Base-by-base conservation (phyloP, 768 basidiomycete genomes). In the Amanita fuliginea region DNA sequence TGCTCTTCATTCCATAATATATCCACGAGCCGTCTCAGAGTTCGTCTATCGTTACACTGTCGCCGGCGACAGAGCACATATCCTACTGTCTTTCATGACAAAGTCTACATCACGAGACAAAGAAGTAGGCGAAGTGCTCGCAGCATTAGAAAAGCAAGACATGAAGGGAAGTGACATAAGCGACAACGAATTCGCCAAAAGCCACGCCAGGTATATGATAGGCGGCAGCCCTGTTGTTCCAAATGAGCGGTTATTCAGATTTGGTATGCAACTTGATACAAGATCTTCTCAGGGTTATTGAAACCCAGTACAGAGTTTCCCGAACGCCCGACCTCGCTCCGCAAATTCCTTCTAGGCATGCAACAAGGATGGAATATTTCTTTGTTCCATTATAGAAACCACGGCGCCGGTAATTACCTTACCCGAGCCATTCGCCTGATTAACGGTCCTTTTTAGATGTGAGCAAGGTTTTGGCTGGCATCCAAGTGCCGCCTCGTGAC, bases 371-470 rank as follows among this genome's bases (percentile, higher is more conserved):
- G 94, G 93, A 97, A 94, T 64, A 90, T 99, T 43, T 86, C 92
- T 1, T 63, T 99, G 55, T 99, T 98, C 70, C 96, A 99, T 63
- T 99, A 99, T 65, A 78, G 96, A 49, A 97, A 98, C 62, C 95
- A 98, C 52, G 96, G 96, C 26, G 91, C 86, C 60, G 94, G 94
- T 90, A 56, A 51, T 83, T 72, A 47, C 46, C 26, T 37, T 32
- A 32, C 45, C 32, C 3, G 8, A 11, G 24, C 21, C 8, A 18
- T 6, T 22, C 7, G 16, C 21, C 18, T 22, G 26, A 44, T 18
- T 35, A 46, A 41, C 10, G 2, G 26, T 7, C 24, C 11, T 19
- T n/a, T 22, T 8, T 53, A 95, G 95, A 98, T 61, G 70, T 97
- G 22, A 92, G 92, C 21, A 95, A 84, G 64, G 87, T 99, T 3